A percentile compares a stretch with the other conserved stretches of the same genome.
These are phyloP conservation scores for Rubia balearica DNA, from an alignment of 305 asterid genomes.

Conservation along the genomic window DNA sequence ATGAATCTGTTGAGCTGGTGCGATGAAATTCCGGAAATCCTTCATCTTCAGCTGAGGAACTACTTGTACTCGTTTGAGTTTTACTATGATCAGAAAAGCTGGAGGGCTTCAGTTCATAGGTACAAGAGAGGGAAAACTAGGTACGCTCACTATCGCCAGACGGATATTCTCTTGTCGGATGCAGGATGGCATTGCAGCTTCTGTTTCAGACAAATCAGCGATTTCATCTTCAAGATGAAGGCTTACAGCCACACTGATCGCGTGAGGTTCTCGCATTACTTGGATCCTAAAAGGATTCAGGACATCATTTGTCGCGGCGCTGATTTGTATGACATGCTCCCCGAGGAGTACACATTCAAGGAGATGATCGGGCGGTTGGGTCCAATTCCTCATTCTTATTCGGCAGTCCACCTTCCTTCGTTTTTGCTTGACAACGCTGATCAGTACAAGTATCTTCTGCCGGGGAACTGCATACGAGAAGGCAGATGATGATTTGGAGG, in stretches of 20 bases:
- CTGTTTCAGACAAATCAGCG: slow-evolving; percentile 58
- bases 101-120: slow-evolving; percentile 79
- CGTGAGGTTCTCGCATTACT: slow-evolving; percentile 53
- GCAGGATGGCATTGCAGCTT: slow-evolving; percentile 92
- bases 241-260: slow-evolving; percentile 78
- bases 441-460: slow-evolving; percentile 57
- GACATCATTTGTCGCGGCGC: slow-evolving; percentile 61
- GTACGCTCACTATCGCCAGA: slow-evolving; percentile 67
- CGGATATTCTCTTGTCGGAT: slow-evolving; percentile 53
- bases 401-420: slow-evolving; percentile 67
- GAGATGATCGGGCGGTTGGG: slow-evolving; percentile 75
- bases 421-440: slow-evolving; percentile 51
- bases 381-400: slow-evolving; percentile 58
- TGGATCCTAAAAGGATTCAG: slow-evolving; percentile 64
- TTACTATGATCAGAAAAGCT: slow-evolving; percentile 40
- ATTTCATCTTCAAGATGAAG: slow-evolving; percentile 78
- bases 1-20: slow-evolving; percentile 70
- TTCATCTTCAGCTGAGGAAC: slow-evolving; percentile 69
- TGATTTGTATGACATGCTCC: slow-evolving; percentile 69
- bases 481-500: slow-evolving; percentile 26
- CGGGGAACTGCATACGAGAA: slow-evolving; percentile 67
- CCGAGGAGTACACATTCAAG: slow-evolving; percentile 75
- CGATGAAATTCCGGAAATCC: slow-evolving; percentile 55
- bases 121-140: slow-evolving; percentile 45
- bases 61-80: slow-evolving; percentile 74